Base-by-base conservation (phyloP, 1,139 yeast species). In the Candida dubliniensis region DNA sequence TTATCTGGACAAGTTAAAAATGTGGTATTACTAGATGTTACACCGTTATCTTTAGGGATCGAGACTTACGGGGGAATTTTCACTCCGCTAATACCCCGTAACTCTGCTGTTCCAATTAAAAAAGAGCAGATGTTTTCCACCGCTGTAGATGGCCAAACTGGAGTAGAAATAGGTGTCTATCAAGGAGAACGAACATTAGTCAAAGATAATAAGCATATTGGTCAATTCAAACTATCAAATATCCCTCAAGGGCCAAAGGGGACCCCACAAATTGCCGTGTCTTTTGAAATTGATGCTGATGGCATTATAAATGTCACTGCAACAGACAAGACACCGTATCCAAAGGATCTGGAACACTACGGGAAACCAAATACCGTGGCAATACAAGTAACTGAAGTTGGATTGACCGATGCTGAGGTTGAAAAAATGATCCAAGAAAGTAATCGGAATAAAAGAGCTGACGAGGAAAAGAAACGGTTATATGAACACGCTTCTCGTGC, bases 131-230 rank as follows among this genome's bases (percentile, higher is more conserved):
- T 82, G 43, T 86, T 84, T 59, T 84, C 91, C 29, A 86, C 95
- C 0, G 93, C 91, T 11, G 88, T 85, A n/a, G 95, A 86, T 66
- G 87, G 87, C 8, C 95, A 86, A 64, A 85, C 87, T 14, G 84
- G 89, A 1, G 91, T 86, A 36, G 89, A 85, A 55, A 78, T 86
- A 40, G 80, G 84, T 57, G 90, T 86, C 0, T 86, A 74, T 56
- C 95, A 86, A 63, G 95, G 95, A 40, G 95, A 86, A 60, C 68
- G 95, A 53, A 79, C 87, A 0, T 65, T 86, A 39, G 93, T 85
- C 8, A 77, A 79, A 52, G 89, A 85, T 56, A 86, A 86, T 60
- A 84, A 82, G 55, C 54, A 82, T 48, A 84, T 86, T 54, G 95
- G 93, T 8, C 81, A 82, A 49, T 85, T 86, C 64, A 79, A 81